Percentiles rank a stretch among this genome's conserved stretches.
These are phyloP conservation scores for Trichocladium uniseriatum DNA, from an alignment of 495 filamentous ascomycete genomes.

Conservation along the genomic window DNA sequence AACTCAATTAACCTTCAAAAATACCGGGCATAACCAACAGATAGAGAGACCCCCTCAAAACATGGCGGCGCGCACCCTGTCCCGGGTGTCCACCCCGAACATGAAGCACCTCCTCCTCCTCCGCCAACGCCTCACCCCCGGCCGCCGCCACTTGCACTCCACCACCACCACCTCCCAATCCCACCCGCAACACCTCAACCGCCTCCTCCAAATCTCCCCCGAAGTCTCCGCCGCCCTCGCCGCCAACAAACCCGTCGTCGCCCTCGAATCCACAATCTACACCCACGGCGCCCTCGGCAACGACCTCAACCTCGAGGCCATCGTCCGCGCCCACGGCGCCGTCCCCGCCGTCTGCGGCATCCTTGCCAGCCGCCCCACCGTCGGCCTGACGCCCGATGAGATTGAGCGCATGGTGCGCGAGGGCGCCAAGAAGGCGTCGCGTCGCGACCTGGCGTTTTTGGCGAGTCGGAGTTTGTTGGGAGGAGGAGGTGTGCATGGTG, in stretches of 20 bases:
- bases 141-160: background rate
- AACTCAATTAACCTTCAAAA: no score
- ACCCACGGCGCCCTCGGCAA: constrained; percentile 72
- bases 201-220: constrained; percentile 63
- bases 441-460: constrained; percentile 74
- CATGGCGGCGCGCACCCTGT: constrained; percentile 5
- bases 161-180: constrained; percentile 2
- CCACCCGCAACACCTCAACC: constrained; percentile 18
- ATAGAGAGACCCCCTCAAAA: no score
- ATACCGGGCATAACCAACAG: background rate
- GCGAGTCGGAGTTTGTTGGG: constrained; percentile 51
- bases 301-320: constrained; percentile 68
- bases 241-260: constrained; percentile 69
- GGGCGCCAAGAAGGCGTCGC: constrained; percentile 68
- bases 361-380: constrained; percentile 66
- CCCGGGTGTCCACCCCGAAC: background rate
- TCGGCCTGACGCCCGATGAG: constrained; percentile 64
- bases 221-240: constrained; percentile 71
- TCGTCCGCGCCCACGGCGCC: constrained; percentile 70
- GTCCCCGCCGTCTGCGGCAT: constrained; percentile 91
- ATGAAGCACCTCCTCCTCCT: background rate
- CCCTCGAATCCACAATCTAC: constrained; percentile 81
- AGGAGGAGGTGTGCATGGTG: constrained; percentile 52
- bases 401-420: constrained; percentile 60
- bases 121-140: background rate